Percentiles rank a stretch among this genome's conserved stretches.
Conservation (phyloP, 805 yeast species). For the Blastobotrys attinorum region DNA sequence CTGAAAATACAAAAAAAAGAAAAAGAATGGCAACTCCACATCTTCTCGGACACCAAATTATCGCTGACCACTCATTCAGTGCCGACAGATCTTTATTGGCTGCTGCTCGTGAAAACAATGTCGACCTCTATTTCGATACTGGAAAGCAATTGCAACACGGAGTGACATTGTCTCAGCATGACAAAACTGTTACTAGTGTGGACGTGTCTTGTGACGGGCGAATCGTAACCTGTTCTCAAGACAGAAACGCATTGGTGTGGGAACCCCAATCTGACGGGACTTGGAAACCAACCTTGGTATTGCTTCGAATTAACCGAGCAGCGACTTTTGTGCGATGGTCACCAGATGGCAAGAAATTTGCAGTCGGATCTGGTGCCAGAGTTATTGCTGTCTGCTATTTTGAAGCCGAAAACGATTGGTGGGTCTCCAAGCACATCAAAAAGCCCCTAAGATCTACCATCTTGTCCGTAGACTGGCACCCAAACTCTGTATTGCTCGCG, state of each 20-base stretch:
- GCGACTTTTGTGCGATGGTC: constrained; percentile 95
- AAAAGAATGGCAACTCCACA: constrained; percentile 10
- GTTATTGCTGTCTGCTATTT: constrained; percentile 93
- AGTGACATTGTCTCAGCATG: constrained; percentile 72
- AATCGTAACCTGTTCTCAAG: constrained; percentile 95
- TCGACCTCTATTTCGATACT: constrained; percentile 60
- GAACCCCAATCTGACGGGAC: constrained; percentile 55
- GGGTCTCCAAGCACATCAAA: constrained; percentile 97
- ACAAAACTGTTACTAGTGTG: constrained; percentile 88
- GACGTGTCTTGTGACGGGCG: constrained; percentile 84
- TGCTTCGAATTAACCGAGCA: constrained; percentile 87
- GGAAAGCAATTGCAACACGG: constrained; percentile 48
- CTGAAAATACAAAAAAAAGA: constrained; percentile 1
- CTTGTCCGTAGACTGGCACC: constrained; percentile 84
- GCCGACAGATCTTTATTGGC: constrained; percentile 62
- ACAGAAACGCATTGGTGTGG: constrained; percentile 97
- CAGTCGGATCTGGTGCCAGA: constrained; percentile 94
- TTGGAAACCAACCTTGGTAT: constrained; percentile 83
- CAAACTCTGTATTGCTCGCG: constrained; percentile 79
- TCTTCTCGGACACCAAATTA: constrained; percentile 68
- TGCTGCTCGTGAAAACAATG: constrained; percentile 68
- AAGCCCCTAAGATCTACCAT: constrained; percentile 89
- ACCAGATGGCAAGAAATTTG: constrained; percentile 89
- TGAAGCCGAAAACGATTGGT: constrained; percentile 96
- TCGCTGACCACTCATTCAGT: constrained; percentile 86